A percentile compares a stretch with the other conserved stretches of the same genome.
phyloP scores from a whole-genome alignment of 1,284 basidiomycete species.

The Cutaneotrichosporon sp. region DNA sequence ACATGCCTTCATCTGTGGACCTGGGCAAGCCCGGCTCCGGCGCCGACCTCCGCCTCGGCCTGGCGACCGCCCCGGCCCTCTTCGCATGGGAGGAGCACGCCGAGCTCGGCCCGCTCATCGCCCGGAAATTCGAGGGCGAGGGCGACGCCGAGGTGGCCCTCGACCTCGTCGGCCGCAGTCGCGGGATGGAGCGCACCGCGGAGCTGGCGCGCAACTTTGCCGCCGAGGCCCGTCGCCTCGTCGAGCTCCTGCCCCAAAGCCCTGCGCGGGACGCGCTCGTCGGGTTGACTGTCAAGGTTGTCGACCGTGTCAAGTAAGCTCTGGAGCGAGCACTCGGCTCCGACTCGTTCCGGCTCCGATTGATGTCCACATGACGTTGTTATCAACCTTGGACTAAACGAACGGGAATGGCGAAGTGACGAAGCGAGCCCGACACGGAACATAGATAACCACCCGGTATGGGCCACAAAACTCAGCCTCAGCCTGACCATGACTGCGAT shows the following conservation, averaged over 20 bases:
- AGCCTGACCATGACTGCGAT: background rate
- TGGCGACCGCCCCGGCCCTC: slow-evolving; percentile 88
- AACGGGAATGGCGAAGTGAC: too few species aligned
- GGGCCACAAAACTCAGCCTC: too few species aligned
- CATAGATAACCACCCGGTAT: too few species aligned
- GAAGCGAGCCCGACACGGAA: too few species aligned
- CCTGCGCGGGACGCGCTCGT: slow-evolving; percentile 68
- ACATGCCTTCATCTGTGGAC: slow-evolving; percentile 61
- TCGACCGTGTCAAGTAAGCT: slow-evolving; percentile 49
- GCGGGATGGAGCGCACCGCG: slow-evolving; percentile 73
- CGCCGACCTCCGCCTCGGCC: slow-evolving; percentile 77
- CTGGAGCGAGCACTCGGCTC: too few species aligned
- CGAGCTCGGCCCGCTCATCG: slow-evolving; percentile 69
- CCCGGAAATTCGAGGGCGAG: slow-evolving; percentile 70
- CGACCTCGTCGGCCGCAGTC: slow-evolving; percentile 65
- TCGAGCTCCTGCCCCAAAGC: slow-evolving; percentile 71
- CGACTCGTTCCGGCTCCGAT: too few species aligned
- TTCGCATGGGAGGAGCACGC: slow-evolving; percentile 90
- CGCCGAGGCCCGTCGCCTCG: slow-evolving; percentile 65
- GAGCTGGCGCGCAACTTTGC: slow-evolving; percentile 74
- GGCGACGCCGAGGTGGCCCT: slow-evolving; percentile 83
- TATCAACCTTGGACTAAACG: too few species aligned
- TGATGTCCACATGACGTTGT: too few species aligned
- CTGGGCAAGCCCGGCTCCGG: slow-evolving; percentile 78
- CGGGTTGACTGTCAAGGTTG: slow-evolving; percentile 48